Evolutionary conservation across 2,329 filamentous ascomycete genomes (phyloP), one percentile per base, ranked within the genome.

Genomic region (Helminthosporium solani): DNA sequence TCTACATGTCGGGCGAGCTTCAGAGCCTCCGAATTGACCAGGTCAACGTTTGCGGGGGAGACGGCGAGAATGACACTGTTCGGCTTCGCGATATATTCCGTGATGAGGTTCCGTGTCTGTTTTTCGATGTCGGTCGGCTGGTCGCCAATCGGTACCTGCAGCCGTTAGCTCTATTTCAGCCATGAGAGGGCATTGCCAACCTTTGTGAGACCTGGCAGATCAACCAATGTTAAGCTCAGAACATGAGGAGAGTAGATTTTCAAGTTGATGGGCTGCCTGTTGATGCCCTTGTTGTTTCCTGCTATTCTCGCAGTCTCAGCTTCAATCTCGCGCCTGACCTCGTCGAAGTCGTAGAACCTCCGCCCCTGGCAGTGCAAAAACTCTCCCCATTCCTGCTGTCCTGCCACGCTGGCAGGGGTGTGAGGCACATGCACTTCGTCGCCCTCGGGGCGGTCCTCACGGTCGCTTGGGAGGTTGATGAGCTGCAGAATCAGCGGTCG

Each of bases 181-280:
- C 28, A 31, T 30, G 20, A 35, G 44, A 46, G 46, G 53, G 31
- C 37, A 30, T 47, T 14, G 45, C 72, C 42, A 70, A 90, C 87
- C 81, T 99, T 97, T 63, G 94, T 99, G 67, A 99, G 76, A 61
- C 94, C 94, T 3, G 94, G 94, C 65, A 99, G 74, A 78, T 99
- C 94, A 50, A 99, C 94, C 61, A 99, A 78, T 2, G 94, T 99
- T 73, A 99, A 78, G 73, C 95, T 99, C 50, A 99, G 82, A 49
- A 99, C 94, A 70, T 96, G 87, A 19, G 94, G 91, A 36, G 94
- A 97, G 76, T 96, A 99, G 54, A 99, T 94, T 71, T 97, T 97
- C 58, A 99, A 82, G 74, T 99, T 97, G 72, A 99, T 99, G 49
- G 94, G 90, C 68, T 95, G 89, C 54, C 94, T 81, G 72, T 96